Percentiles rank a stretch among this genome's conserved stretches.
phyloP scores from a whole-genome alignment of 2,329 filamentous ascomycete genomes.

The Teratosphaeria pseudoeucalypti region DNA sequence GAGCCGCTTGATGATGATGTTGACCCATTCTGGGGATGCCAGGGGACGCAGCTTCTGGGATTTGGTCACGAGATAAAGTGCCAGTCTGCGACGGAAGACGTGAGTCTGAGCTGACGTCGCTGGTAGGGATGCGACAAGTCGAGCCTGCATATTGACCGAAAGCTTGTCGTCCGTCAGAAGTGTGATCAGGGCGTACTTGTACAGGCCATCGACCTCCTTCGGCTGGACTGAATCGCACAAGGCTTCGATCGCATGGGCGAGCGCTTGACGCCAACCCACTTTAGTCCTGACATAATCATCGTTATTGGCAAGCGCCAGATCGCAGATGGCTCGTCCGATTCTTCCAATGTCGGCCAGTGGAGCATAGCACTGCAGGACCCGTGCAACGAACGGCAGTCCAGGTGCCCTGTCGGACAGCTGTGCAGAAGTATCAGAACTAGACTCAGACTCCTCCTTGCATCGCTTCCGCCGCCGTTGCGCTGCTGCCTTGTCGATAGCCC shows the following conservation, averaged over 20 bases:
- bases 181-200: not conserved
- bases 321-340: slow-evolving; percentile 9
- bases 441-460: slow-evolving; percentile 6
- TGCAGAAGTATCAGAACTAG: slow-evolving; percentile 11
- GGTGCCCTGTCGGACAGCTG: not conserved
- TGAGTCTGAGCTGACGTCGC: slow-evolving; percentile 41
- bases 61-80: slow-evolving; percentile 51
- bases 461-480: slow-evolving; percentile 44
- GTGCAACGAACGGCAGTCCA: slow-evolving; percentile 44
- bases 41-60: not conserved
- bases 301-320: slow-evolving; percentile 18
- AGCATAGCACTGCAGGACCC: slow-evolving; percentile 29
- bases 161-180: not conserved
- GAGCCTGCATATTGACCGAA: slow-evolving; percentile 38
- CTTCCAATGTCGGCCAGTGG: not conserved
- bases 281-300: slow-evolving; percentile 15
- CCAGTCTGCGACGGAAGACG: slow-evolving; percentile 56
- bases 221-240: slow-evolving; percentile 9
- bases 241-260: slow-evolving; percentile 14
- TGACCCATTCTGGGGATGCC: slow-evolving; percentile 8
- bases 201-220: slow-evolving; percentile 4
- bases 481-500: slow-evolving; percentile 59
- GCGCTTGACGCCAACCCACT: slow-evolving; percentile 7
- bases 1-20: slow-evolving; percentile 17
- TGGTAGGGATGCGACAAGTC: slow-evolving; percentile 51